Evolutionary conservation across 1,284 basidiomycete species (phyloP), one percentile per base, ranked within the genome.

Genomic region (Boletus mariae): DNA sequence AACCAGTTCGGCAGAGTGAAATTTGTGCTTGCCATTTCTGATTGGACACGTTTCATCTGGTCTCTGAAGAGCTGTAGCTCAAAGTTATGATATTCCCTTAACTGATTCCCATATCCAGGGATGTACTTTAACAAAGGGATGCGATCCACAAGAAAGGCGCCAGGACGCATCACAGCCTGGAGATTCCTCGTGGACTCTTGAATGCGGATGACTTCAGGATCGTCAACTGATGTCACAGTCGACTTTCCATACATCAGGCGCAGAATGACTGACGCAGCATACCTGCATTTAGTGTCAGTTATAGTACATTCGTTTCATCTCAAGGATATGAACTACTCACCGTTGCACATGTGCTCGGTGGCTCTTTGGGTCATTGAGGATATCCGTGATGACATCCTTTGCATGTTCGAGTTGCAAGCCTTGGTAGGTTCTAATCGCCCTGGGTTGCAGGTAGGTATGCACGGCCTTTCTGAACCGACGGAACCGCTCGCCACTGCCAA

Each of bases 231-330:
- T 4, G 79, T 79, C 13, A 58, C 78, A 55, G 61, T 68, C 1
- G 75, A 69, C 57, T 82, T 84, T 5, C 85, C 86, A 59, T 88
- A 88, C 2, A 84, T 79, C 45, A 87, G 70, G 2, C 79, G 75
- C 70, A 90, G 75, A 5, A 86, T 82, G 0, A 87, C 76, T 2
- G 80, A 80, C 0, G 84, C 80, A 0, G 84, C 78, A 58, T 80
- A 87, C 40, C 83, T 87, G 53, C 15, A 49, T 38, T n/a, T 28
- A 3, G 4, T 12, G n/a, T 52, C 4, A 11, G 34, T 10, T 37
- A n/a, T 20, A 4, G 8, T 6, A 41, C 23, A 3, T 12, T 41
- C 12, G 20, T 20, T 20, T 20, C 20, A 20, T 20, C 2, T 20
- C 20, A 20, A 20, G 20, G 20, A 5, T 41, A 15, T 15, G 15